Percentiles rank a stretch among this genome's conserved stretches.
These are phyloP conservation scores for Colletotrichum simmondsii DNA, from an alignment of 2,329 filamentous ascomycete species.

Conservation along the genomic window DNA sequence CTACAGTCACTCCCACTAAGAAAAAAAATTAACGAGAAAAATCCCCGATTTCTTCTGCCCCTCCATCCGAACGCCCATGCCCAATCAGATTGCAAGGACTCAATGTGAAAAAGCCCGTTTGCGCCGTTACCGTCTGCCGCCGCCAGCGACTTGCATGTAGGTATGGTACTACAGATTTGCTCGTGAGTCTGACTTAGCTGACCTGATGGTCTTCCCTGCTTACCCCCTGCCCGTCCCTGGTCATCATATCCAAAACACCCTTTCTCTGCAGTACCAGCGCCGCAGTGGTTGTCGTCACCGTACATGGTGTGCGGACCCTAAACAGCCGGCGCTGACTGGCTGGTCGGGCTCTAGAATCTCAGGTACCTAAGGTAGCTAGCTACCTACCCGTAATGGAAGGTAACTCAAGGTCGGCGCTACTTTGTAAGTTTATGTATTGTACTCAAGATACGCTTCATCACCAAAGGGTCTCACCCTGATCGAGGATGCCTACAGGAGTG, in stretches of 20 bases:
- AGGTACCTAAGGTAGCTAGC: neutral
- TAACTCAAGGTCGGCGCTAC: neutral
- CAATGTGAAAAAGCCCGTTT: neutral
- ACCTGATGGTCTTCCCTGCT: neutral
- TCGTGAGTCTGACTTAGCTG: neutral
- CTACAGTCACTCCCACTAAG: neutral
- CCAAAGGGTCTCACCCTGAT: neutral
- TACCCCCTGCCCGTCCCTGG: neutral
- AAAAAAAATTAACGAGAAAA: neutral
- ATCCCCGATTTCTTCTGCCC: neutral
- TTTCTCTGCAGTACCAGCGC: neutral
- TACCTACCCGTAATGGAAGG: neutral
- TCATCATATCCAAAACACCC: neutral
- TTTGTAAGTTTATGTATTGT: too few species aligned
- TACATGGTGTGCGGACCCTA: neutral
- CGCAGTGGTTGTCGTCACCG: slow-evolving; percentile 19
- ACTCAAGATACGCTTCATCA: too few species aligned
- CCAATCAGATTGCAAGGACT: neutral
- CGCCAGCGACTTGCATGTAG: neutral
- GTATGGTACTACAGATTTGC: neutral
- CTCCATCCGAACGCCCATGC: neutral
- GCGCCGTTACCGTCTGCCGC: neutral
- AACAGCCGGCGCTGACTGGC: neutral
- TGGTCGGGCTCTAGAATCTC: neutral
- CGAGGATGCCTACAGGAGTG: neutral